These are phyloP conservation scores for Crassisporium funariophilum DNA, from an alignment of 768 basidiomycete species.

Conservation along the genomic window DNA sequence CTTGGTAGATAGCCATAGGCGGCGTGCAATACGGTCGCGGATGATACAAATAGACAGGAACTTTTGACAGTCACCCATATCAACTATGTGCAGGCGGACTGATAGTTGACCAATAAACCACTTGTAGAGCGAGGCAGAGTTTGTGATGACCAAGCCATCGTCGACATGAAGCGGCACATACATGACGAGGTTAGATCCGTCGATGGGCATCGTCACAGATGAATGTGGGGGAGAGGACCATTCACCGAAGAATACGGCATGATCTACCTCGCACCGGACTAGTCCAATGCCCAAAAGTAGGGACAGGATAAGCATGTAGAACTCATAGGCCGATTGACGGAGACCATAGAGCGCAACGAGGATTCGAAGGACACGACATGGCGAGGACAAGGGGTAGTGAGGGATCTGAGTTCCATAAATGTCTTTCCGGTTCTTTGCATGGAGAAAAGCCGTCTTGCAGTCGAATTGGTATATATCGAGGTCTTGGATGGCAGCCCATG, in stretches of 20 bases:
- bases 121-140: slow-evolving; percentile 1
- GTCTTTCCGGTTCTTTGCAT: slow-evolving; percentile 20
- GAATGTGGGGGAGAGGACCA: slow-evolving; percentile 7
- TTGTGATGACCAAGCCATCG: slow-evolving; percentile 12
- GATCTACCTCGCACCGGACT: slow-evolving; percentile 14
- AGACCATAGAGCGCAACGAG: slow-evolving; percentile 36
- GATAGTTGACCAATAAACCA: slow-evolving; percentile 7
- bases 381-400: slow-evolving; percentile 3
- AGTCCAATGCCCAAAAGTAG: slow-evolving; percentile 12
- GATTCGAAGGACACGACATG: slow-evolving; percentile 18
- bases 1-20: slow-evolving; percentile 9
- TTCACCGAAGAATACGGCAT: slow-evolving; percentile 10
- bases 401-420: slow-evolving; percentile 23
- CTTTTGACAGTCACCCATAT: slow-evolving; percentile 13
- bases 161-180: slow-evolving; percentile 11
- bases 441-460: slow-evolving; percentile 29
- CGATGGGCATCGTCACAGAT: slow-evolving; percentile 2
- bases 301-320: slow-evolving; percentile 10
- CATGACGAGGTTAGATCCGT: slow-evolving; percentile 1
- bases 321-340: slow-evolving; percentile 28
- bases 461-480: slow-evolving; percentile 26
- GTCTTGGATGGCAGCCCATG: slow-evolving; percentile 23
- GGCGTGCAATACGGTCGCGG: slow-evolving; percentile 5
- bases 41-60: slow-evolving; percentile 10
- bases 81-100: slow-evolving; percentile 7